Percentiles rank a stretch among this genome's conserved stretches.
These are phyloP conservation scores for Tulasnella sp. DNA, from an alignment of 768 basidiomycete species.

Conservation along the genomic window DNA sequence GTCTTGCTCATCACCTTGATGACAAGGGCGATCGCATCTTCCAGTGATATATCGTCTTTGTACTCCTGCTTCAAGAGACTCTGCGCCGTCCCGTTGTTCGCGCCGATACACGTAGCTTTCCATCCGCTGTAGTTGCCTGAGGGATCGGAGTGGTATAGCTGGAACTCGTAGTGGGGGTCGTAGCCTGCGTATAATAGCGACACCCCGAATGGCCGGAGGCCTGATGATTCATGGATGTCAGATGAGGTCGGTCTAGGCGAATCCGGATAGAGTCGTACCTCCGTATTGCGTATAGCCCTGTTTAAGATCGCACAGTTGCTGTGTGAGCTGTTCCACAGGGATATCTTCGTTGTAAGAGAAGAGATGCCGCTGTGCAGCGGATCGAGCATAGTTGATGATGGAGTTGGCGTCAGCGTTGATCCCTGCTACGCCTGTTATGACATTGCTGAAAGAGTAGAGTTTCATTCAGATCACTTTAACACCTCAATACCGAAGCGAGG, in stretches of 20 bases:
- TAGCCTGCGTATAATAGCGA: constrained; percentile 94
- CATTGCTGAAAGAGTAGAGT: constrained; percentile 53
- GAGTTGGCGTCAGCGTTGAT: constrained; percentile 97
- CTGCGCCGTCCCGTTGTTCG: constrained; percentile 93
- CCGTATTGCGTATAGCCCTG: constrained; percentile 97
- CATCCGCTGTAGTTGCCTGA: constrained; percentile 98
- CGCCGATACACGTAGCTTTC: constrained; percentile 98
- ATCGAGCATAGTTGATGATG: constrained; percentile 85
- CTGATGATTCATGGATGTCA: constrained; percentile 32
- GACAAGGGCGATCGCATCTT: constrained; percentile 86
- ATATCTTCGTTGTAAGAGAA: constrained; percentile 93
- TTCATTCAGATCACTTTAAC: neutral
- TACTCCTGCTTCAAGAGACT: constrained; percentile 96
- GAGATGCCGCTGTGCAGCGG: constrained; percentile 81
- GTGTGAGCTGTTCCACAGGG: constrained; percentile 90
- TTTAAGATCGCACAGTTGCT: constrained; percentile 91
- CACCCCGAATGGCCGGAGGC: constrained; percentile 95
- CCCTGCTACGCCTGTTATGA: constrained; percentile 90
- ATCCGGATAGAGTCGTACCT: constrained; percentile 39
- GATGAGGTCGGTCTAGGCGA: neutral
- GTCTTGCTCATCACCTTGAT: constrained; percentile 98
- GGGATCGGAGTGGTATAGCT: constrained; percentile 96
- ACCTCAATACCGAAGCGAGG: neutral
- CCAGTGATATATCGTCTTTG: constrained; percentile 84
- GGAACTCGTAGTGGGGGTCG: constrained; percentile 91